Evolutionary conservation across 1,284 basidiomycete species (phyloP).

Genomic region (Termitomyces sp.): DNA sequence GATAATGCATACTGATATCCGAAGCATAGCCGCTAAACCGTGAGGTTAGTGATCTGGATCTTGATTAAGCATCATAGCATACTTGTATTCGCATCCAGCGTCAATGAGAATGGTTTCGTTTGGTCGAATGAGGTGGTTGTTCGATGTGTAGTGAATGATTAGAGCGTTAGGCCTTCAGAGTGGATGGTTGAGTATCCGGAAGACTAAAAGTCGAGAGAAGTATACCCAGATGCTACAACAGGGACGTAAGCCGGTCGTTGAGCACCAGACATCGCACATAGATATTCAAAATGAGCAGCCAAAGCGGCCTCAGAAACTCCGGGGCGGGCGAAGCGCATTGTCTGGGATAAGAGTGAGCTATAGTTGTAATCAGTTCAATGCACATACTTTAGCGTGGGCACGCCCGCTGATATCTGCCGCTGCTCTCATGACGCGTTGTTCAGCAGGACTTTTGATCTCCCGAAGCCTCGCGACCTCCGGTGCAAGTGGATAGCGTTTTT

Average conservation of each 20-base stretch:
- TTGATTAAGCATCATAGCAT: conserved; percentile 23
- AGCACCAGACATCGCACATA: conserved; percentile 73
- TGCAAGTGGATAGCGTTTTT: conserved; percentile 44
- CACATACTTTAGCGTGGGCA: conserved; percentile 68
- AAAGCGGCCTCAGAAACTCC: conserved; percentile 72
- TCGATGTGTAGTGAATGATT: conserved; percentile 89
- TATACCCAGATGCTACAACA: conserved; percentile 86
- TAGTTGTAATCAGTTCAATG: neutral
- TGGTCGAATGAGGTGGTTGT: conserved; percentile 70
- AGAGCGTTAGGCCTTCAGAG: conserved; percentile 69
- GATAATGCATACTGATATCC: conserved; percentile 75
- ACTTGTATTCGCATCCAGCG: conserved; percentile 88
- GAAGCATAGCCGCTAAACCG: conserved; percentile 80
- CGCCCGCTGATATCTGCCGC: conserved; percentile 75
- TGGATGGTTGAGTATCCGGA: neutral
- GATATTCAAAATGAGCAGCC: conserved; percentile 86
- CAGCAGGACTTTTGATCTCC: conserved; percentile 65
- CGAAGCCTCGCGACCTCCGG: conserved; percentile 61
- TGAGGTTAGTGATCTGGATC: neutral
- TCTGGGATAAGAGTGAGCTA: conserved; percentile 36
- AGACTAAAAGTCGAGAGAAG: neutral
- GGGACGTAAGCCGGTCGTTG: conserved; percentile 90
- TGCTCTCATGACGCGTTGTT: conserved; percentile 64
- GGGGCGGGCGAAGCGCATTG: conserved; percentile 76
- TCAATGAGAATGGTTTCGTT: conserved; percentile 86